These are phyloP conservation scores for Mucor saturninus DNA, from an alignment of 371 early-diverging fungal species.

Conservation along the genomic window DNA sequence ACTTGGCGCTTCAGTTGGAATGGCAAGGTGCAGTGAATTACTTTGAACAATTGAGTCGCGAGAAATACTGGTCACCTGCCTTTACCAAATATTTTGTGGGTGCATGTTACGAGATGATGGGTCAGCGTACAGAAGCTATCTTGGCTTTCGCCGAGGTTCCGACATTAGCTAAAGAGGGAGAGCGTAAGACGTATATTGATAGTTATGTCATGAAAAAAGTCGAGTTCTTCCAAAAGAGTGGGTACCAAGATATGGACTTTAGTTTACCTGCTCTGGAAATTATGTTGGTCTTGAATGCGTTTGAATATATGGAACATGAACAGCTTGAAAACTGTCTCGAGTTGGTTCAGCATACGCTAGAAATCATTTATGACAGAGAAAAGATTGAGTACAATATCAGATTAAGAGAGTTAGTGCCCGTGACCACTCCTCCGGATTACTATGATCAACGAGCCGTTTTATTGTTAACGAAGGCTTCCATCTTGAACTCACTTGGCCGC, in stretches of 20 bases:
- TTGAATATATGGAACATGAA: constrained; percentile 58
- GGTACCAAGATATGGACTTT: constrained; percentile 63
- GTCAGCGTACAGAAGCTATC: constrained; percentile 56
- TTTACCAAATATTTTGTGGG: constrained; percentile 66
- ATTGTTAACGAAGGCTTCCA: constrained; percentile 46
- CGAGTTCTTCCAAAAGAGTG: constrained; percentile 56
- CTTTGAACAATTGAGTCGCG: constrained; percentile 55
- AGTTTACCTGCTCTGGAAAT: constrained; percentile 63
- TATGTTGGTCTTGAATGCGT: constrained; percentile 63
- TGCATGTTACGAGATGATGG: constrained; percentile 58
- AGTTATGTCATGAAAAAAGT: constrained; percentile 59
- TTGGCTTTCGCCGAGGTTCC: constrained; percentile 54
- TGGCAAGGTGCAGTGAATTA: constrained; percentile 54
- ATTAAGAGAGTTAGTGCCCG: constrained; percentile 47
- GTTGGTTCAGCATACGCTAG: constrained; percentile 48
- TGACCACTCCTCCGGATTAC: constrained; percentile 49
- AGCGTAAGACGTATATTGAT: constrained; percentile 60
- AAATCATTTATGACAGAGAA: constrained; percentile 52
- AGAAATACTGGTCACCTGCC: constrained; percentile 66
- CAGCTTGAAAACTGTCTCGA: constrained; percentile 44
- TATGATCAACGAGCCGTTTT: constrained; percentile 51
- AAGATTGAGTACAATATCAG: constrained; percentile 52
- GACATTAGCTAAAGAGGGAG: constrained; percentile 46
- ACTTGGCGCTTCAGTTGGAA: constrained; percentile 55
- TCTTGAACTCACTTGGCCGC: constrained; percentile 47